phyloP scores from a whole-genome alignment of 805 yeast species.

The Kuraishia borneana region DNA sequence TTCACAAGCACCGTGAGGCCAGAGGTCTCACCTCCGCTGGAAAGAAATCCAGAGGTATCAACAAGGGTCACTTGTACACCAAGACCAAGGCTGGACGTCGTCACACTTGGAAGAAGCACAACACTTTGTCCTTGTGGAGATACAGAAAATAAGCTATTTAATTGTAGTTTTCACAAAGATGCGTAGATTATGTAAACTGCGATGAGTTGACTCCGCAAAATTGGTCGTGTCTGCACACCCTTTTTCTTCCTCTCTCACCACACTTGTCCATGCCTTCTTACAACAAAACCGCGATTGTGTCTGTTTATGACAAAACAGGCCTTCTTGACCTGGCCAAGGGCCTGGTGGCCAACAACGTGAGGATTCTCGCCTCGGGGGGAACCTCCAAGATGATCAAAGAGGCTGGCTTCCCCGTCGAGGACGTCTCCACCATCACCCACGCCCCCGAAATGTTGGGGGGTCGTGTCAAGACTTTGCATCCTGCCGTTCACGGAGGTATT shows the following conservation, averaged over 20 bases:
- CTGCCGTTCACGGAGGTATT: slow-evolving; percentile 98
- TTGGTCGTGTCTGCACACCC: background rate
- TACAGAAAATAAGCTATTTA: slow-evolving; percentile 66
- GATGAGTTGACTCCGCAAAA: background rate
- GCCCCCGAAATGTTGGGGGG: slow-evolving; percentile 99
- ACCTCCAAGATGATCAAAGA: slow-evolving; percentile 91
- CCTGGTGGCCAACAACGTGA: slow-evolving; percentile 73
- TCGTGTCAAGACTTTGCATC: slow-evolving; percentile 95
- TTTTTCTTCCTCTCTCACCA: too few species aligned
- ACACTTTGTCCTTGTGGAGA: slow-evolving; percentile 98
- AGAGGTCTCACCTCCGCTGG: slow-evolving; percentile 98
- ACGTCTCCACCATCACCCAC: slow-evolving; percentile 88
- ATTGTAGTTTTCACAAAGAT: background rate
- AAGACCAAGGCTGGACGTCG: slow-evolving; percentile 98
- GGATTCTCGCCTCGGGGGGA: slow-evolving; percentile 95
- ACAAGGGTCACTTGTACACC: slow-evolving; percentile 99
- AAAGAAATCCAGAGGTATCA: slow-evolving; percentile 99
- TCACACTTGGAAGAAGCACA: slow-evolving; percentile 99
- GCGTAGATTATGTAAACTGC: background rate
- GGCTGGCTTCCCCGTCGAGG: slow-evolving; percentile 97
- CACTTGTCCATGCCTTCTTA: slow-evolving; percentile 24
- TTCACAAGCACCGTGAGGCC: slow-evolving; percentile 99
- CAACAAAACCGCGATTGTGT: slow-evolving; percentile 83
- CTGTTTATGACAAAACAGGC: slow-evolving; percentile 97
- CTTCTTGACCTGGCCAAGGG: slow-evolving; percentile 94